These are phyloP conservation scores for Syncephalastrum sp. DNA, from an alignment of 371 early-diverging fungal genomes.

Conservation along the genomic window DNA sequence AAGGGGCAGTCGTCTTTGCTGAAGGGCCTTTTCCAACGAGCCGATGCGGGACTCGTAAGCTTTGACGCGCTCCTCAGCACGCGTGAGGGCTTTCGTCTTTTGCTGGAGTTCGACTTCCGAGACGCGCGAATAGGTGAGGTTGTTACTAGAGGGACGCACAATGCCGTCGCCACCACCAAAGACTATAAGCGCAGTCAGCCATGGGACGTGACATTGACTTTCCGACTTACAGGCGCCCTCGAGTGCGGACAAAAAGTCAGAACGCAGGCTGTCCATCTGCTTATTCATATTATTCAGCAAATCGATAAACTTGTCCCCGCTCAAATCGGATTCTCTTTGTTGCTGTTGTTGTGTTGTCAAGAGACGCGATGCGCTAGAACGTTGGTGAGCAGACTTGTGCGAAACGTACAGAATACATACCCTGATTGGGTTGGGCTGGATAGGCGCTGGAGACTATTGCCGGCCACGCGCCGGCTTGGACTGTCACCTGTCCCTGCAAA, in stretches of 20 bases:
- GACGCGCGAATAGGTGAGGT: slow-evolving; percentile 15
- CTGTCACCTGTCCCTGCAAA: no score
- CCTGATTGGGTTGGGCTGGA: no score
- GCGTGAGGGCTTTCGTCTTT: slow-evolving; percentile 37
- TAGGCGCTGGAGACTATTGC: no score
- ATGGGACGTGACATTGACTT: neutral
- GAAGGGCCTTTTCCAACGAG: slow-evolving; percentile 42
- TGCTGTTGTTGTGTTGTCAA: neutral
- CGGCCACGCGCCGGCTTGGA: no score
- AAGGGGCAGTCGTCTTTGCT: slow-evolving; percentile 16
- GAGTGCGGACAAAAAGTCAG: slow-evolving; percentile 60
- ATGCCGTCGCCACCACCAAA: neutral
- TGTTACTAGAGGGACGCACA: neutral
- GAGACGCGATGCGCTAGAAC: no score
- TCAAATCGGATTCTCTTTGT: slow-evolving; percentile 1
- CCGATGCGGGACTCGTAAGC: slow-evolving; percentile 49
- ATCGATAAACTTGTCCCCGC: slow-evolving; percentile 26
- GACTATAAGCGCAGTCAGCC: neutral
- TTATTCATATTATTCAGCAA: slow-evolving; percentile 38
- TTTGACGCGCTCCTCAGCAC: slow-evolving; percentile 33
- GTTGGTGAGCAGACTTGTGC: no score
- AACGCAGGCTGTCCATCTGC: slow-evolving; percentile 58
- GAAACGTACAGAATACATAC: no score
- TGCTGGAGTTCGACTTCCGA: slow-evolving; percentile 27
- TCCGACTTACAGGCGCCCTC: slow-evolving; percentile 35